Conservation (phyloP, 1,284 basidiomycete genomes). For the Albatrellus sp. region DNA sequence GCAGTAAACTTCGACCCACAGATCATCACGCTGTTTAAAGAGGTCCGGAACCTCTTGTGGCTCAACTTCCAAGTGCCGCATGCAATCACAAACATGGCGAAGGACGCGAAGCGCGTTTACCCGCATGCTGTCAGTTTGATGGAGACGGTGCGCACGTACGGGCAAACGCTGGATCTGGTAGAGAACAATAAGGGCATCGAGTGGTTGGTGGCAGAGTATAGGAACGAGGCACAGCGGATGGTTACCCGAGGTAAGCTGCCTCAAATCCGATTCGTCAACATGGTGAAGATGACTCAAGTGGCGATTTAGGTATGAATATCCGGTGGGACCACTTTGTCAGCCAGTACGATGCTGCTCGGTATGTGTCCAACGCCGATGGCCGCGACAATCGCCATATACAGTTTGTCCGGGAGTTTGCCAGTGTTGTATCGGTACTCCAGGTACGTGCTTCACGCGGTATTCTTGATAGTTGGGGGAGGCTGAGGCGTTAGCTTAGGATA, state of each 20-base stretch:
- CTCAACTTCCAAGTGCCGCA: constrained; percentile 92
- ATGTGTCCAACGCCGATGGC: constrained; percentile 58
- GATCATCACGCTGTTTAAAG: constrained; percentile 97
- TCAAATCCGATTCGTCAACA: too few relatives aligned
- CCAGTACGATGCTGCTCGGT: constrained; percentile 75
- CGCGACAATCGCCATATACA: constrained; percentile 84
- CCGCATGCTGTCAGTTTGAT: constrained; percentile 97
- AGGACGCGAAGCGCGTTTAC: constrained; percentile 96
- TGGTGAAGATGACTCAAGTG: not conserved
- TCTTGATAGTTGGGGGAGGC: too few relatives aligned
- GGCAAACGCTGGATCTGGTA: constrained; percentile 85
- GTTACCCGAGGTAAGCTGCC: constrained; percentile 60
- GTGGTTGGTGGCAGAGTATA: constrained; percentile 86
- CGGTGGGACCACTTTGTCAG: constrained; percentile 97
- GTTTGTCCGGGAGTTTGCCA: constrained; percentile 92
- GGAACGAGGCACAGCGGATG: constrained; percentile 86
- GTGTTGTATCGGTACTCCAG: constrained; percentile 79
- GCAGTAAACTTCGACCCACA: constrained; percentile 97
- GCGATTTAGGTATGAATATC: constrained; percentile 69
- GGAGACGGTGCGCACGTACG: constrained; percentile 96
- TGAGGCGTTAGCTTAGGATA: constrained; percentile 49
- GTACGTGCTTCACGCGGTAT: constrained; percentile 21
- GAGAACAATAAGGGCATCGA: constrained; percentile 85
- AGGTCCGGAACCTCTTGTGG: constrained; percentile 93
- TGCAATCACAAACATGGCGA: constrained; percentile 90